Conservation (phyloP, 2,329 filamentous ascomycete genomes). For the Penicillium italicum region DNA sequence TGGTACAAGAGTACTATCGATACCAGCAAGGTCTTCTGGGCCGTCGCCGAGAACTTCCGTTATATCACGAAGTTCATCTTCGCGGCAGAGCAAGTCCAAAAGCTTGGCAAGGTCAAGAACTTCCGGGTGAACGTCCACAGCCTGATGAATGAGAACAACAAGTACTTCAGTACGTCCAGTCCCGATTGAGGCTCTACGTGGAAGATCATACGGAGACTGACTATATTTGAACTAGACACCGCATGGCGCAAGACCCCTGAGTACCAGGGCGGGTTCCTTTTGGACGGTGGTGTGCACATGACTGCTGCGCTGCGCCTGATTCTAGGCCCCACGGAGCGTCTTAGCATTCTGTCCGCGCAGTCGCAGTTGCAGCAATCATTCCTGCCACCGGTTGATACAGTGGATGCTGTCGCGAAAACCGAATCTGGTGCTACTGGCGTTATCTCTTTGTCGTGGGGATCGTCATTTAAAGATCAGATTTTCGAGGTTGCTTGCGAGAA, state of each 20-base stretch:
- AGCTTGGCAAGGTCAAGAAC: slow-evolving; percentile 48
- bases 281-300: slow-evolving; percentile 58
- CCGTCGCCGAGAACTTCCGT: slow-evolving; percentile 57
- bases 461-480: slow-evolving; percentile 47
- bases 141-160: slow-evolving; percentile 48
- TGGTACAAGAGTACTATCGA: slow-evolving; percentile 50
- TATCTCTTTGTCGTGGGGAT: slow-evolving; percentile 52
- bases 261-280: slow-evolving; percentile 58
- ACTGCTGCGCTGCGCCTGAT: slow-evolving; percentile 51
- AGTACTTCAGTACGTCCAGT: slow-evolving; percentile 48
- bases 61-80: slow-evolving; percentile 49
- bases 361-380: slow-evolving; percentile 50
- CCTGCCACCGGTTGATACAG: slow-evolving; percentile 55
- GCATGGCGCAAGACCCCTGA: slow-evolving; percentile 55
- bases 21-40: slow-evolving; percentile 41
- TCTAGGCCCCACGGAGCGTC: slow-evolving; percentile 43
- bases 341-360: slow-evolving; percentile 48
- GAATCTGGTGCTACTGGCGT: slow-evolving; percentile 49
- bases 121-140: slow-evolving; percentile 50
- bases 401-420: slow-evolving; percentile 51
- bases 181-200: neutral
- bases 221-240: slow-evolving; percentile 24
- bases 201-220: neutral
- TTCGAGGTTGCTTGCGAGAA: slow-evolving; percentile 52
- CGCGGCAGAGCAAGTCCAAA: slow-evolving; percentile 45